Percentiles rank a stretch among this genome's conserved stretches.
Conservation (phyloP, 2,329 filamentous ascomycete species). For the Xylaria sp. region DNA sequence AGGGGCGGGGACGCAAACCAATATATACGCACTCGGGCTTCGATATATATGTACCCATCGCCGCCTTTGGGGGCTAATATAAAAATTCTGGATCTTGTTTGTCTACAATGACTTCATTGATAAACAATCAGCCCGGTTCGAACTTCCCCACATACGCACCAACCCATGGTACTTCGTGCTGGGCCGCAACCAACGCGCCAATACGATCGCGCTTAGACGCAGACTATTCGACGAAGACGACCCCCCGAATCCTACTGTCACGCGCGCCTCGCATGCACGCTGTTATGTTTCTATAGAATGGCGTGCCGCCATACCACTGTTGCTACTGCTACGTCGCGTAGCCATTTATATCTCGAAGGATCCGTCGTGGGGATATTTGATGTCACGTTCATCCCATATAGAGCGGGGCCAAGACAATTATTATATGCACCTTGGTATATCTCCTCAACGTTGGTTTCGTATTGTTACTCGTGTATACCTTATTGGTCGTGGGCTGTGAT, state of each 20-base stretch:
- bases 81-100: background rate
- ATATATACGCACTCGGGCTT: conserved; percentile 15
- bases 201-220: conserved; percentile 2
- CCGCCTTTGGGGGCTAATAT: conserved; percentile 10
- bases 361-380: background rate
- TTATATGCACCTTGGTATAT: background rate
- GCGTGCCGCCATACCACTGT: background rate
- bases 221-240: background rate
- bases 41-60: conserved; percentile 21
- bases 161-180: background rate
- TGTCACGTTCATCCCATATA: conserved; percentile 2
- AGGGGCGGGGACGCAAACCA: conserved; percentile 5
- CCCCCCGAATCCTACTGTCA: background rate
- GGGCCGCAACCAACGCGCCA: background rate
- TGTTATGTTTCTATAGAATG: background rate
- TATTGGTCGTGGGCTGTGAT: background rate
- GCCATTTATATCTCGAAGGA: conserved; percentile 25
- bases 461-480: background rate
- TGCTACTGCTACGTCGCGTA: background rate
- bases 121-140: background rate
- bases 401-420: background rate
- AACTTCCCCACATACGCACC: background rate
- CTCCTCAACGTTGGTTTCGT: background rate
- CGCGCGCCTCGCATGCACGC: background rate
- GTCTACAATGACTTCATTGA: background rate